Evolutionary conservation across 805 yeast species (phyloP), one percentile per base, ranked within the genome.

Genomic region (Starmerella bombi): DNA sequence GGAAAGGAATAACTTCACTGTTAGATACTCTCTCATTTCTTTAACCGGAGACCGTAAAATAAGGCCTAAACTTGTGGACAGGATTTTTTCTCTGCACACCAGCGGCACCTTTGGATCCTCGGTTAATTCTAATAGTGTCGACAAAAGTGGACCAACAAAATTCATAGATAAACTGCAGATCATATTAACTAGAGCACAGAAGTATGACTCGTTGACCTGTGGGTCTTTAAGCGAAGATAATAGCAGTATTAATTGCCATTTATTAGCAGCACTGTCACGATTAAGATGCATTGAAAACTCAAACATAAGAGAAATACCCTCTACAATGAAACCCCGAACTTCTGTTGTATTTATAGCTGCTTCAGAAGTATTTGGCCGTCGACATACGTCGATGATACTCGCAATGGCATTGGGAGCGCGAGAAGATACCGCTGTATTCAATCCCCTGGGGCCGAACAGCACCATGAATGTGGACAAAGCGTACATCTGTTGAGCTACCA

Each of bases 401-500:
- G 19, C 8, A 2, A 44, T 23, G 1, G 45, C 45, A 5, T 34
- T 34, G 3, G 48, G 48, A 2, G 43, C 42, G 3, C 41, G 38
- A 3, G 12, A 15, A 12, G 17, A 5, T 1, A 43, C 27, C 2
- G 38, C 35, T 5, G 21, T 15, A 4, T 37, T 28, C 23, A 38
- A 42, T 15, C 41, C 48, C 2, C 3, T 7, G 6, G 35, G 27
- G 4, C 27, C 25, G 5, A 37, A 3, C n/a, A 42, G 20, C 21
- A 40, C 19, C n/a, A 42, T 17, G 2, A 44, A 37, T 1, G 43
- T 34, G 8, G 40, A 21, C n/a, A 39, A 29, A 12, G 36, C 22
- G 19, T 32, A 44, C 5, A 22, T 16, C 19, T 44, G 47, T 12
- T 28, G 40, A 22, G 41, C 27, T 4, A 40, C 37, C 4, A 44